A percentile compares a stretch with the other conserved stretches of the same genome.
Evolutionary conservation across 148 eudicot species (phyloP).

Genomic region (Rhododendron henanense): DNA sequence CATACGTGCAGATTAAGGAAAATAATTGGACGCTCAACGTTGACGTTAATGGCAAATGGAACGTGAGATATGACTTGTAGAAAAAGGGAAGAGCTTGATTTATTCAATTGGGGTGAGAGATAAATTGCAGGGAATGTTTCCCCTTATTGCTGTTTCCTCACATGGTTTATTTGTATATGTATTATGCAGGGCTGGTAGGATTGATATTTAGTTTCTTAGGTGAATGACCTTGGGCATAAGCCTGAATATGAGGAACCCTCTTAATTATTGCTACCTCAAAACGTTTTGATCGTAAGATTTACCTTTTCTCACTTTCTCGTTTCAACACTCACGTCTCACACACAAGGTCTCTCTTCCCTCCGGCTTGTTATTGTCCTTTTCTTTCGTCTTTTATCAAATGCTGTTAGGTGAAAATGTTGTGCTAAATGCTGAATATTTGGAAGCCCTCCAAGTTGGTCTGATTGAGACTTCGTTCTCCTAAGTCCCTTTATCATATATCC

Average conservation of each 20-base stretch:
- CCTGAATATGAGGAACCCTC: not conserved
- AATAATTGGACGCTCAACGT: slow-evolving; percentile 65
- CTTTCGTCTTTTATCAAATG: not conserved
- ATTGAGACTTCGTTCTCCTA: not conserved
- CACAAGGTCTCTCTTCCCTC: not conserved
- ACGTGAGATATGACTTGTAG: slow-evolving; percentile 51
- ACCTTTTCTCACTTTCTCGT: not conserved
- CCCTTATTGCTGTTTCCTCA: not conserved
- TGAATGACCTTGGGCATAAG: not conserved
- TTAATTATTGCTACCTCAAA: not conserved
- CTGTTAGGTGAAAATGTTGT: no score
- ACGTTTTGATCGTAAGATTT: not conserved
- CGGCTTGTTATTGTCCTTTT: not conserved
- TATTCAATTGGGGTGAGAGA: slow-evolving; percentile 2
- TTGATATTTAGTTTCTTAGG: not conserved
- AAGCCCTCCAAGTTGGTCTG: not conserved
- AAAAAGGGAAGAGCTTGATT: not conserved
- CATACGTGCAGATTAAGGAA: slow-evolving; percentile 61
- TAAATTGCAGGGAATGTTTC: not conserved
- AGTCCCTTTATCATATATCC: not conserved
- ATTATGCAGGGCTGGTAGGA: not conserved
- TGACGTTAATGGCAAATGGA: slow-evolving; percentile 52
- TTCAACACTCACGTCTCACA: not conserved
- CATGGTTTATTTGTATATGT: not conserved
- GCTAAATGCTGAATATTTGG: not conserved